A percentile compares a stretch with the other conserved stretches of the same genome.
These are phyloP conservation scores for Phytophthora meadii DNA, from an alignment of 352 stramenopile genomes.

Conservation along the genomic window DNA sequence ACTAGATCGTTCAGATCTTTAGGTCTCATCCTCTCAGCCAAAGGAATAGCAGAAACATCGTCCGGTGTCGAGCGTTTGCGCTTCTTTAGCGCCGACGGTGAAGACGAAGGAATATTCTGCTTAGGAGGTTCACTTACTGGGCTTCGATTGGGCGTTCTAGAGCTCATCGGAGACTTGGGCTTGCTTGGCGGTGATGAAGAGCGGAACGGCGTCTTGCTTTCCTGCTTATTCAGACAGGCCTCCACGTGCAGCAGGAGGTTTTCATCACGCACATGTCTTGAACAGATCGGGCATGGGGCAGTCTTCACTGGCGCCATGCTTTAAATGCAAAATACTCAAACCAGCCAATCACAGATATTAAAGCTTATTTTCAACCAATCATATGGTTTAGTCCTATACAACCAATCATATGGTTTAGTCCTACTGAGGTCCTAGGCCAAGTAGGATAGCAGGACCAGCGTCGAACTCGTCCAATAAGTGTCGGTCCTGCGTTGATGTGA, in stretches of 20 bases:
- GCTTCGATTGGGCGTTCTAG: slow-evolving; percentile 16
- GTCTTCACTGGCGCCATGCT: slow-evolving; percentile 35
- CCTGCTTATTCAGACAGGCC: slow-evolving; percentile 53
- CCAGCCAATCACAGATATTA: slow-evolving; percentile 14
- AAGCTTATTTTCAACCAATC: slow-evolving; percentile 25
- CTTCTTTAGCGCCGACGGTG: slow-evolving; percentile 49
- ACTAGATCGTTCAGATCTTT: slow-evolving; percentile 66
- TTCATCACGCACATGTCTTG: slow-evolving; percentile 72
- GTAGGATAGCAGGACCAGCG: slow-evolving; percentile 28
- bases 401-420: slow-evolving; percentile 19
- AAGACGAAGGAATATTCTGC: slow-evolving; percentile 20
- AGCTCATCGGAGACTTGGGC: slow-evolving; percentile 14
- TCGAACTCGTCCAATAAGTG: slow-evolving; percentile 43
- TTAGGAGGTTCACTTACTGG: slow-evolving; percentile 1
- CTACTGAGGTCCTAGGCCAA: too few species aligned
- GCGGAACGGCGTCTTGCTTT: slow-evolving; percentile 23
- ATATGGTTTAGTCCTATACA: background rate
- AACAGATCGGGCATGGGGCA: slow-evolving; percentile 76
- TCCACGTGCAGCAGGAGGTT: slow-evolving; percentile 83
- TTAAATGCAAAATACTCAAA: slow-evolving; percentile 2
- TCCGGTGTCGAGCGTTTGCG: slow-evolving; percentile 45
- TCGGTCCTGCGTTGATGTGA: slow-evolving; percentile 34
- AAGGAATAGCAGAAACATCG: slow-evolving; percentile 45
- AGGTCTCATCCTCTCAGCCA: slow-evolving; percentile 83
- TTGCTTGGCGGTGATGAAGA: slow-evolving; percentile 23